A percentile compares a stretch with the other conserved stretches of the same genome.
Conservation (phyloP, 306 rosid species). For the Fagus sylvatica region DNA sequence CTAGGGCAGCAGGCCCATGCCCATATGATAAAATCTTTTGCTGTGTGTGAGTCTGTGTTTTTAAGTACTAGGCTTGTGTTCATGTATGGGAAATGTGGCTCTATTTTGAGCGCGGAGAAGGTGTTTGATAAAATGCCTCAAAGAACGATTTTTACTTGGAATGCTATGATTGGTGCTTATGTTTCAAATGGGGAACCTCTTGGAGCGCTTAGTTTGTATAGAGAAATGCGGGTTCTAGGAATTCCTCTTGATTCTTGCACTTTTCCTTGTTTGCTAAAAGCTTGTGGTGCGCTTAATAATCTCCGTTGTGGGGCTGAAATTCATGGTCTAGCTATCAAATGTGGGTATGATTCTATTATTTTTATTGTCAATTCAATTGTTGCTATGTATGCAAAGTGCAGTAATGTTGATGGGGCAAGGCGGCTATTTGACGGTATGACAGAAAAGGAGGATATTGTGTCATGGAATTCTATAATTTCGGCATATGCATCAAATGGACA, state of each 20-base stretch:
- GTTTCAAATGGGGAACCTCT: slow-evolving; percentile 49
- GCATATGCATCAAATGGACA: slow-evolving; percentile 52
- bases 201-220: slow-evolving; percentile 49
- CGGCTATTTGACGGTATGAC: slow-evolving; percentile 45
- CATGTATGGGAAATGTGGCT: slow-evolving; percentile 65
- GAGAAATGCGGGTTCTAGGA: slow-evolving; percentile 50
- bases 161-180: slow-evolving; percentile 70
- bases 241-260: slow-evolving; percentile 53
- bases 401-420: slow-evolving; percentile 51
- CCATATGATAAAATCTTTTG: slow-evolving; percentile 41
- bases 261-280: slow-evolving; percentile 59
- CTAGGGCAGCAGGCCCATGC: slow-evolving; percentile 72
- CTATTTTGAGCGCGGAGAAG: slow-evolving; percentile 42
- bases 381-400: slow-evolving; percentile 68
- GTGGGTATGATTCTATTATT: slow-evolving; percentile 43
- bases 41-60: slow-evolving; percentile 39
- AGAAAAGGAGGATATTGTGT: slow-evolving; percentile 53
- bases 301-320: slow-evolving; percentile 45
- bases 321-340: slow-evolving; percentile 68
- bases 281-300: slow-evolving; percentile 41
- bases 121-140: slow-evolving; percentile 57
- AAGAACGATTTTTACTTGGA: slow-evolving; percentile 69
- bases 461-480: slow-evolving; percentile 73
- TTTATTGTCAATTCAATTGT: slow-evolving; percentile 65
- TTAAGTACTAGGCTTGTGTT: slow-evolving; percentile 56